Percentiles rank a stretch among this genome's conserved stretches.
Conservation (phyloP, 306 rosid genomes). For the Castanea crenata region DNA sequence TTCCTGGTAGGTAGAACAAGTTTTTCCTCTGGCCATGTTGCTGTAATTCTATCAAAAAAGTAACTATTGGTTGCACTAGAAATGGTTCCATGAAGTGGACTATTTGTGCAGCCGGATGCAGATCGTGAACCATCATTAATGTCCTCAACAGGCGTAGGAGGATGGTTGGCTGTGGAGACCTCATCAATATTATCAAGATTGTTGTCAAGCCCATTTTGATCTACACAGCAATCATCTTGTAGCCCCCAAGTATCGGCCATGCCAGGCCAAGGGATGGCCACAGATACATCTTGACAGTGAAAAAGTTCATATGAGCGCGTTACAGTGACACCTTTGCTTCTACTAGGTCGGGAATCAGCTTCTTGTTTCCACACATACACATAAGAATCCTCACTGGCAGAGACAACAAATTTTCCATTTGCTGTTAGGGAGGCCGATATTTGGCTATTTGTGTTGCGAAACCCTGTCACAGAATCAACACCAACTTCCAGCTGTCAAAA, state of each 20-base stretch:
- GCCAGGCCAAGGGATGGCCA: slow-evolving; percentile 96
- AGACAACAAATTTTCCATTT: slow-evolving; percentile 75
- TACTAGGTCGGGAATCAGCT: slow-evolving; percentile 82
- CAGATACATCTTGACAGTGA: slow-evolving; percentile 89
- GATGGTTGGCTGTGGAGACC: slow-evolving; percentile 70
- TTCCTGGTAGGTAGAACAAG: slow-evolving; percentile 56
- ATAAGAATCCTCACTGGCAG: slow-evolving; percentile 95
- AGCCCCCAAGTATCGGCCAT: slow-evolving; percentile 65
- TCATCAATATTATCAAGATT: slow-evolving; percentile 53
- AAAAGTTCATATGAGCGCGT: slow-evolving; percentile 83
- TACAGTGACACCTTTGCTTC: slow-evolving; percentile 68
- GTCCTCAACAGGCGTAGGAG: slow-evolving; percentile 94
- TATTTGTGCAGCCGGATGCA: slow-evolving; percentile 52
- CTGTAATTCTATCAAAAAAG: slow-evolving; percentile 87
- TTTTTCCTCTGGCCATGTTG: slow-evolving; percentile 96
- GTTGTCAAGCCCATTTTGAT: slow-evolving; percentile 51
- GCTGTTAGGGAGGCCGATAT: slow-evolving; percentile 84
- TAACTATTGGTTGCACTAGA: slow-evolving; percentile 78
- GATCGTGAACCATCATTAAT: slow-evolving; percentile 45
- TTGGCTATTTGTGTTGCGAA: slow-evolving; percentile 78
- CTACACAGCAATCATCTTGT: slow-evolving; percentile 39
- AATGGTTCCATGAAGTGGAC: slow-evolving; percentile 81
- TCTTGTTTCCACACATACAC: slow-evolving; percentile 96
- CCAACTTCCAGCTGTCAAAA: slow-evolving; percentile 20
- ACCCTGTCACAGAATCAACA: slow-evolving; percentile 57